Base-by-base conservation (phyloP, 257 asterid genomes). In the Paulownia fortunei region DNA sequence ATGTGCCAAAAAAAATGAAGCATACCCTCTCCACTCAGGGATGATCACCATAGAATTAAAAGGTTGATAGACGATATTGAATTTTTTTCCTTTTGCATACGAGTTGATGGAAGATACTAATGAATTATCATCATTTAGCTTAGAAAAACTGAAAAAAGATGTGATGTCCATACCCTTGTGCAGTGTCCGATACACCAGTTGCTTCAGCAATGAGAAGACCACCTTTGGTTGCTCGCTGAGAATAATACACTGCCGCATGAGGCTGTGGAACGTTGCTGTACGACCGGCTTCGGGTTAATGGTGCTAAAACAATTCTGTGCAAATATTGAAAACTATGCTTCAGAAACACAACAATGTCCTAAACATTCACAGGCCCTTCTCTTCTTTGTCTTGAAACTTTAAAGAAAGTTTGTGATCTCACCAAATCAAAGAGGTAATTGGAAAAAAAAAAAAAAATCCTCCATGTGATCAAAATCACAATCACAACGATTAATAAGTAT, bases 191-290 rank as follows among this genome's bases (percentile, higher is more conserved):
- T 3, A 82, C 82, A 8, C 81, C 85, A 26, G 82, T 77, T 3
- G 88, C 88, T 76, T 86, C 90, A 30, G 90, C 24, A 71, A 86
- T 84, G 46, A 84, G 56, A 61, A 76, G 44, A 30, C 56, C 74
- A n/a, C 87, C 88, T n/a, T 76, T 67, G 5, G 84, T 82, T 23
- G 86, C 63, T 21, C 86, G 80, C 39, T 82, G 84, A 24, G 84
- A 63, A 59, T 87, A 87, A 21, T 84, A 87, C 23, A 71, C 30
- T 18, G 55, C 71, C 0, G 76, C 84, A 61, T 84, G 87, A 10
- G 86, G 86, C 68, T 84, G 87, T 0, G 87, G 83, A 6, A 56
- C 54, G 41, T 80, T 78, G 54, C 81, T 63, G 76, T 71, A 60
- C 3, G 89, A 65, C n/a, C 86, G 73, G 34, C 67, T 67, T 62